phyloP scores from a whole-genome alignment of 495 filamentous ascomycete genomes.

The Stereocaulon alpinum region DNA sequence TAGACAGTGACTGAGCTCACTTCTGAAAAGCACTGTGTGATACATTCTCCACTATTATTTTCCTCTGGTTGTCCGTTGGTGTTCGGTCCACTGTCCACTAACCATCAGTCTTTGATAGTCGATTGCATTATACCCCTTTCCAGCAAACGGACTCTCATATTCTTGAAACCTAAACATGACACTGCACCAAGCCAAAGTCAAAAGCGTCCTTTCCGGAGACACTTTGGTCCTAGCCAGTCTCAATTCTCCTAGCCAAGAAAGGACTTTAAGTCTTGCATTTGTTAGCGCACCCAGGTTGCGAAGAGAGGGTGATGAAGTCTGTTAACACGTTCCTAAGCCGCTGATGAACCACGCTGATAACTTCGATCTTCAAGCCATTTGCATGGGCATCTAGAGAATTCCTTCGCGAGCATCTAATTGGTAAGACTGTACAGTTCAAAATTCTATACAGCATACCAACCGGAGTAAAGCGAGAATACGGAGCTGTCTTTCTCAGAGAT shows the following conservation, averaged over 20 bases:
- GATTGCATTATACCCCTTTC: neutral
- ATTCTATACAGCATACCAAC: constrained; percentile 75
- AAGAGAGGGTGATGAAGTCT: constrained; percentile 81
- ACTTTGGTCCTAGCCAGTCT: constrained; percentile 70
- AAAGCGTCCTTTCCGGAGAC: constrained; percentile 87
- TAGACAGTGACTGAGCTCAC: neutral
- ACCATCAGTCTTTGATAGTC: neutral
- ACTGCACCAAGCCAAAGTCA: constrained; percentile 64
- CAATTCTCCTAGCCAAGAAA: constrained; percentile 65
- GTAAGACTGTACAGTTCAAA: constrained; percentile 75
- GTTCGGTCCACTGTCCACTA: neutral
- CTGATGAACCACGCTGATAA: neutral
- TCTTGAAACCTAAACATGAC: constrained; percentile 13
- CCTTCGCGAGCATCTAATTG: constrained; percentile 70
- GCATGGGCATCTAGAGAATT: constrained; percentile 91
- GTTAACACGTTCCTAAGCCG: constrained; percentile 10
- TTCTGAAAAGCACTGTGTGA: neutral
- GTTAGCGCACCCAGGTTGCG: constrained; percentile 77
- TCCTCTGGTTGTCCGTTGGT: neutral
- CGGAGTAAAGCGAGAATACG: constrained; percentile 76
- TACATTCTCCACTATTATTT: neutral
- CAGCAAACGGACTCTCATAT: neutral
- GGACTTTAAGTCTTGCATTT: constrained; percentile 79
- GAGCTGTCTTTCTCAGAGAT: constrained; percentile 59
- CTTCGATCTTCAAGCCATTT: constrained; percentile 43